Percentiles rank a stretch among this genome's conserved stretches.
phyloP scores from a whole-genome alignment of 2,329 filamentous ascomycete genomes.

The Monosporascus sp. region DNA sequence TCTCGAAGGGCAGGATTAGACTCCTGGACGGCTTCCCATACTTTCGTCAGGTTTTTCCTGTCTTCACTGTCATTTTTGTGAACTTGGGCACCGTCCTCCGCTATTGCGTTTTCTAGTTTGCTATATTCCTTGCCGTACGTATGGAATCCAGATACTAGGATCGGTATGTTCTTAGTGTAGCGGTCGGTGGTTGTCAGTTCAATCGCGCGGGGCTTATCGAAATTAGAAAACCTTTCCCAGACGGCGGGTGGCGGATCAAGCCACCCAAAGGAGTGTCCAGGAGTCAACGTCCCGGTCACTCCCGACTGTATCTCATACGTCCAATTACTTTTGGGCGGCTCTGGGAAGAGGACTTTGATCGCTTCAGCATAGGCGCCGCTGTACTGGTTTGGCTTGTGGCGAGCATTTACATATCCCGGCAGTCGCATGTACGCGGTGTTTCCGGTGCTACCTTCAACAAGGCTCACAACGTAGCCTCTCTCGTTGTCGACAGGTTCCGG shows the following conservation, averaged over 20 bases:
- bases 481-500: constrained; percentile 5
- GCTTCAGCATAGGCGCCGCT: constrained; percentile 11
- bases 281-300: not conserved
- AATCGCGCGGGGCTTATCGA: not conserved
- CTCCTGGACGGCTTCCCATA: not conserved
- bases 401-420: not conserved
- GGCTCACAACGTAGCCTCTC: constrained; percentile 9
- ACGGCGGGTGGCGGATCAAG: constrained; percentile 7
- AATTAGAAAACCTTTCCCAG: constrained; percentile 3
- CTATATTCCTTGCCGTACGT: not conserved
- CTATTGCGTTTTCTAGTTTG: not conserved
- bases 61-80: not conserved
- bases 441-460: constrained; percentile 5
- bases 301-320: constrained; percentile 2
- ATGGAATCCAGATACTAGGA: constrained; percentile 9
- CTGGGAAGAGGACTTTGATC: constrained; percentile 9
- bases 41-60: constrained; percentile 1
- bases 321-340: not conserved
- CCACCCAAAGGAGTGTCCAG: constrained; percentile 5
- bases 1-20: not conserved
- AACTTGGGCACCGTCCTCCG: not conserved
- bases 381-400: constrained; percentile 15
- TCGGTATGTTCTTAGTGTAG: constrained; percentile 1
- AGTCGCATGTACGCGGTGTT: constrained; percentile 20
- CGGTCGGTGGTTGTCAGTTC: not conserved